Conservation (phyloP, 208 protist species). For the Wallacemonas sp. region DNA sequence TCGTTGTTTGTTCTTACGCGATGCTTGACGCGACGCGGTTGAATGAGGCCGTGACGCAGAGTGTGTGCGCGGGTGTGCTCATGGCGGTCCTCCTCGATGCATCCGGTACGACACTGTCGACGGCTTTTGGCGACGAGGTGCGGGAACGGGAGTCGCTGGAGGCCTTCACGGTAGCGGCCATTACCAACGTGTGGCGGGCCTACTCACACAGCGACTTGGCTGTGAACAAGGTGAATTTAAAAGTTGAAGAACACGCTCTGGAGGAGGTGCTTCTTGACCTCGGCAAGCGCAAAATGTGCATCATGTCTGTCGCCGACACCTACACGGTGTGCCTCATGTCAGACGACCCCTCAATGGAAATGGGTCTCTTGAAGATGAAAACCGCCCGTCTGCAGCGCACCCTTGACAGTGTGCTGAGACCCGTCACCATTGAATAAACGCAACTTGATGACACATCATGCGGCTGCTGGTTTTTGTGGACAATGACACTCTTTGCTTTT, state of each 20-base stretch:
- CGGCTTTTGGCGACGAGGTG: slow-evolving; percentile 8
- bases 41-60: slow-evolving; percentile 41
- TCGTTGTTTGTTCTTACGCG: not conserved
- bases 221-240: slow-evolving; percentile 58
- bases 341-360: slow-evolving; percentile 32
- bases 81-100: slow-evolving; percentile 59
- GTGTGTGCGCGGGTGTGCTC: slow-evolving; percentile 59
- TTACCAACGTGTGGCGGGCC: slow-evolving; percentile 76
- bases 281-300: slow-evolving; percentile 61
- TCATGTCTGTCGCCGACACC: slow-evolving; percentile 67
- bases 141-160: slow-evolving; percentile 27
- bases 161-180: slow-evolving; percentile 58
- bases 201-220: slow-evolving; percentile 60
- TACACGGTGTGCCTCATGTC: slow-evolving; percentile 61
- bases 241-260: slow-evolving; percentile 61
- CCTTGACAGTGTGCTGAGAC: slow-evolving; percentile 59
- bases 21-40: slow-evolving; percentile 79
- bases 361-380: slow-evolving; percentile 82
- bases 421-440: slow-evolving; percentile 36
- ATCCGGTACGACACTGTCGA: slow-evolving; percentile 33
- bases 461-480: slow-evolving; percentile 1
- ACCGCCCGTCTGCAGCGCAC: slow-evolving; percentile 65
- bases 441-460: not conserved
- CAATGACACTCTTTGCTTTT: slow-evolving; percentile 5
- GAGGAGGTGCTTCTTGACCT: slow-evolving; percentile 78